Conservation (phyloP, 805 yeast genomes). For the Scheffersomyces lignosus region DNA sequence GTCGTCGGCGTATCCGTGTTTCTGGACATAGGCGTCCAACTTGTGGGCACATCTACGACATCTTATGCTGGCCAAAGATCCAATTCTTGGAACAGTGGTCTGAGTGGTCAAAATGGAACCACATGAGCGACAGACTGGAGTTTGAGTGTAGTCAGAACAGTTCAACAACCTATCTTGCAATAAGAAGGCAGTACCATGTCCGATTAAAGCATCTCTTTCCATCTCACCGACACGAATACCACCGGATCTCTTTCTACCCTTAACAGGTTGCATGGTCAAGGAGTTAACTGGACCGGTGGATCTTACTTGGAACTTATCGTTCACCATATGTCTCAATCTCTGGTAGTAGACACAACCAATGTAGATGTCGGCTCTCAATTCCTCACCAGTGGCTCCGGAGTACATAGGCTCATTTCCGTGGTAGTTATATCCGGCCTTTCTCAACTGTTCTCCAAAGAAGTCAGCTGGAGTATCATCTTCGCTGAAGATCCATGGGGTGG, state of each 20-base stretch:
- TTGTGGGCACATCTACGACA: conserved; percentile 89
- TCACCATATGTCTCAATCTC: conserved; percentile 98
- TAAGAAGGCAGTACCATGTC: conserved; percentile 95
- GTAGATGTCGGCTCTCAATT: conserved; percentile 91
- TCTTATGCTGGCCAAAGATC: conserved; percentile 71
- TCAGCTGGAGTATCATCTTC: conserved; percentile 97
- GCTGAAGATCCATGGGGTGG: conserved; percentile 93
- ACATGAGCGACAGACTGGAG: conserved; percentile 87
- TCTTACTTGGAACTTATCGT: conserved; percentile 98
- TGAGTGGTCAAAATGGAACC: conserved; percentile 91
- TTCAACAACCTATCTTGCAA: conserved; percentile 92
- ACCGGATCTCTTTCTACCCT: conserved; percentile 98
- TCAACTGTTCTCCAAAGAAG: conserved; percentile 91
- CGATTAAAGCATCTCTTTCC: conserved; percentile 99
- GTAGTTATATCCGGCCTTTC: conserved; percentile 87
- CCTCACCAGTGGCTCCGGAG: conserved; percentile 98
- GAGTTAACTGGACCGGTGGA: conserved; percentile 98
- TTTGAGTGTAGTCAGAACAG: conserved; percentile 93
- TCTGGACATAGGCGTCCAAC: conserved; percentile 54
- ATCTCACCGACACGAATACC: conserved; percentile 99
- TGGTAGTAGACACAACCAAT: conserved; percentile 97
- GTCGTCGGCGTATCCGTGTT: conserved; percentile 56
- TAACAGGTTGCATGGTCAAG: conserved; percentile 98
- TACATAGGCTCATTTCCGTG: conserved; percentile 99
- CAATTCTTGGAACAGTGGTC: conserved; percentile 87